Base-by-base conservation (phyloP, 768 basidiomycete genomes). In the Holtermanniella nyarrowii region DNA sequence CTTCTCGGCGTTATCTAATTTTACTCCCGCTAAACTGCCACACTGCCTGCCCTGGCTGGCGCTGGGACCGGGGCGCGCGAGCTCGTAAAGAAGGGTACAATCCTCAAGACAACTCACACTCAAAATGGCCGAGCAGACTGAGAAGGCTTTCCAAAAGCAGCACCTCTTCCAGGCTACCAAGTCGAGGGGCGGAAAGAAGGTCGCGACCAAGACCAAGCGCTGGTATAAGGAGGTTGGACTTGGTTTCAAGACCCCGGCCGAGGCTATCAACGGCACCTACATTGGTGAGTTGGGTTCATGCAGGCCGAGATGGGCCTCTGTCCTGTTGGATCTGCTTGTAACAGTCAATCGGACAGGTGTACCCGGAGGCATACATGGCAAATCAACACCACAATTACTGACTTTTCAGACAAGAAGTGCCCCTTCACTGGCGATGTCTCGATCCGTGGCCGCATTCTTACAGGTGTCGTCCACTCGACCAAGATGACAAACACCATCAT, bases 221-320 rank as follows among this genome's bases (percentile, higher is more conserved):
- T 99, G 95, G 93, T 95, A 86, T 78, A 97, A 96, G 82, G 89
- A 96, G 76, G 86, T 95, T 68, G 91, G 91, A 66, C 78, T 96
- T 53, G 88, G 88, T 43, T 95, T 87, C 78, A 90, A 96, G 81
- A 97, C 90, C 24, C 95, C 95, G 44, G 66, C 82, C 58, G 91
- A 96, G 66, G 95, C 95, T 49, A 88, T 97, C 72, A 88, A 80
- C 50, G 95, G 90, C 69, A 86, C 88, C 60, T 99, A 97, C 78
- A 85, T 95, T 68, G 89, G 88, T 90, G 72, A 57, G 88, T 78
- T 47, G 31, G n/a, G n/a, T n/a, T n/a, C n/a, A n/a, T n/a, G n/a
- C n/a, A n/a, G n/a, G n/a, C n/a, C n/a, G n/a, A n/a, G n/a, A n/a
- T n/a, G n/a, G n/a, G n/a, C n/a, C n/a, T n/a, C n/a, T n/a, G n/a